Percentiles rank a stretch among this genome's conserved stretches.
phyloP scores from a whole-genome alignment of 164 flowering plant species.

The Berberis thunbergii region DNA sequence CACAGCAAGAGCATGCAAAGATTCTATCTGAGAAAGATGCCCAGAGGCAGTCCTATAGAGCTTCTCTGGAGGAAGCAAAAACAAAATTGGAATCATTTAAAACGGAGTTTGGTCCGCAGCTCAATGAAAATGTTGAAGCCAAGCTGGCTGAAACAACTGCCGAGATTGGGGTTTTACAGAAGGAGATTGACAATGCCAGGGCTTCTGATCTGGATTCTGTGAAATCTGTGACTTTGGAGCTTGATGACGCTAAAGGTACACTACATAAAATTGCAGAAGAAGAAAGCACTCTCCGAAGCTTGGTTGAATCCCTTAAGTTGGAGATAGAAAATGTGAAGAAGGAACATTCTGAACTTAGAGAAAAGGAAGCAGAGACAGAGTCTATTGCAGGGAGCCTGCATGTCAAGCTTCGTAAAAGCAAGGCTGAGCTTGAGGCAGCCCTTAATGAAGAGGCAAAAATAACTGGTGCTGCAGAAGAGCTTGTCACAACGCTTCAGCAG shows the following conservation, averaged over 20 bases:
- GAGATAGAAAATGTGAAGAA: conserved; percentile 69
- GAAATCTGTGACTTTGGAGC: conserved; percentile 47
- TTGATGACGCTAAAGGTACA: conserved; percentile 71
- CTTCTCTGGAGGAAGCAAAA: conserved; percentile 46
- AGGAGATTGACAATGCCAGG: conserved; percentile 47
- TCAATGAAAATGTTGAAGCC: conserved; percentile 31
- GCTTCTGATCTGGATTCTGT: conserved; percentile 66
- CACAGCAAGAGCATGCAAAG: conserved; percentile 55
- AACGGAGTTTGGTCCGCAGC: conserved; percentile 49
- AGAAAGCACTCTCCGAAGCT: conserved; percentile 42
- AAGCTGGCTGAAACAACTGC: conserved; percentile 40
- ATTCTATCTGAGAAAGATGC: conserved; percentile 54
- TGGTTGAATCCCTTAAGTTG: conserved; percentile 59
- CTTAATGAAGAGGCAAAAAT: conserved; percentile 45
- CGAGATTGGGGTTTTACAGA: conserved; percentile 41
- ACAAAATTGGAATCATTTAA: conserved; percentile 45
- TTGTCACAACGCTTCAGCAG: conserved; percentile 51
- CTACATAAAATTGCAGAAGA: conserved; percentile 76
- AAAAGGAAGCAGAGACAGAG: conserved; percentile 79
- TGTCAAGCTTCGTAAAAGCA: conserved; percentile 56
- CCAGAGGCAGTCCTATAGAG: conserved; percentile 39
- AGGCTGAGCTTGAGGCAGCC: conserved; percentile 67
- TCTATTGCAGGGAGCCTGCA: conserved; percentile 64
- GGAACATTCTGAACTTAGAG: conserved; percentile 63
- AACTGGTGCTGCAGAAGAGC: conserved; percentile 57